Base-by-base conservation (phyloP, 371 early-diverging fungal genomes). In the Actinomortierella ambigua region DNA sequence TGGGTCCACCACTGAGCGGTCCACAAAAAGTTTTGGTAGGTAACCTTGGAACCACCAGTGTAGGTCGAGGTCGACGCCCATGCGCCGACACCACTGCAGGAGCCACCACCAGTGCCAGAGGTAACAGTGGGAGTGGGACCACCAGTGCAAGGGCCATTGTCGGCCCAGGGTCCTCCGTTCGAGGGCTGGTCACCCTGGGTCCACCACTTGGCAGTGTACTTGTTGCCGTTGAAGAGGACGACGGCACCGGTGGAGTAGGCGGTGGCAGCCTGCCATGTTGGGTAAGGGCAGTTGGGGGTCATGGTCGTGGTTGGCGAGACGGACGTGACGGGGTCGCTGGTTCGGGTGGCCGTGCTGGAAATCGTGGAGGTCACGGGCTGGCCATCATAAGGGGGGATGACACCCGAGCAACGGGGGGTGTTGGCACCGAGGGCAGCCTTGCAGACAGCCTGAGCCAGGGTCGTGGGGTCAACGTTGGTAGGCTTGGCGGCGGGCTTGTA, bases 161-260 rank as follows among this genome's bases (percentile, higher is more conserved):
- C 76, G 26, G 64, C 39, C 76, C 76, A 75, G 24, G 69, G 69
- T 42, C 39, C 67, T 41, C 73, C 73, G 24, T 50, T 52, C 41
- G 66, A 63, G 44, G 79, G 76, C n/a, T 57, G 51, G 50, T 71
- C 60, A 65, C 57, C 57, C 66, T 78, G 76, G 6, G 79, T 68
- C 79, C 79, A 78, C 68, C 73, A 78, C 41, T 71, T 60, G 27
- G 76, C 76, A 34, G 61, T 59, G 61, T 71, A 78, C 22, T 57
- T 42, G 50, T 51, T 65, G 17, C 76, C 76, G 47, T 85, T 77
- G 69, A 81, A 79, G 11, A 83, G 80, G 44, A 85, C 85, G 14
- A 61, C 53, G 29, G 57, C 51, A 23, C 78, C 79, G 18, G 59
- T 62, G 27, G 66, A 61, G 64, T 87, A 85, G 24, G 64, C 48